A percentile compares a stretch with the other conserved stretches of the same genome.
phyloP scores from a whole-genome alignment of 495 filamentous ascomycete species.

The Viridothelium virens region DNA sequence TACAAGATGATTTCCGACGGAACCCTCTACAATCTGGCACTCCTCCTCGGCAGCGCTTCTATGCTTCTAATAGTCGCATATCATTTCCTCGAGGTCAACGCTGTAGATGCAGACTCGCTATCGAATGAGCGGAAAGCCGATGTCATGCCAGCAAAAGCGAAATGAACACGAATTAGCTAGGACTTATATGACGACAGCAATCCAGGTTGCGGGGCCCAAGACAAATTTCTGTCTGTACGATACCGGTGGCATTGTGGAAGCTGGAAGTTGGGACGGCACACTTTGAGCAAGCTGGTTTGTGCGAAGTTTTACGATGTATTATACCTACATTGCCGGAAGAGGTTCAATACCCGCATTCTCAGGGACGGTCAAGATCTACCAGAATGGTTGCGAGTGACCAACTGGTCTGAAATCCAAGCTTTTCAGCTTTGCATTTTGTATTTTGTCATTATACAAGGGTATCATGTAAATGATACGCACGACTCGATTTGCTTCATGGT shows the following conservation, averaged over 20 bases:
- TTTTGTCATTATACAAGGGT: not conserved
- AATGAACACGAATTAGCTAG: conserved; percentile 11
- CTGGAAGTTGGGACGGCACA: no score
- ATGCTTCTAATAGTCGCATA: conserved; percentile 94
- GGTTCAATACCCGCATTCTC: no score
- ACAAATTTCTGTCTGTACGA: no score
- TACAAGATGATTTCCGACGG: conserved; percentile 39
- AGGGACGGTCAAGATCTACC: conserved; percentile 21
- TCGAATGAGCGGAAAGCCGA: conserved; percentile 33
- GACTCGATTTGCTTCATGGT: no score
- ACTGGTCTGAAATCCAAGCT: not conserved
- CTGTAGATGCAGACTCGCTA: conserved; percentile 42
- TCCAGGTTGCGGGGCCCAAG: no score
- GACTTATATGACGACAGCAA: no score
- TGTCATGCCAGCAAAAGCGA: conserved; percentile 26
- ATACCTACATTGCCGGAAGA: no score
- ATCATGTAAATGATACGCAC: no score
- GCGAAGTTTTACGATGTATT: no score
- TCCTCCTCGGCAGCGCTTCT: conserved; percentile 83
- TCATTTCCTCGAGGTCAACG: conserved; percentile 95
- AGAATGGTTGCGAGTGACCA: not conserved
- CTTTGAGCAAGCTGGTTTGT: no score
- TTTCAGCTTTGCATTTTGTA: not conserved
- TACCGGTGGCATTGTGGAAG: no score
- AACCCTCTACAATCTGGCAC: conserved; percentile 56